Base-by-base conservation (phyloP, 2,329 filamentous ascomycete genomes). In the Fulvia fulva region DNA sequence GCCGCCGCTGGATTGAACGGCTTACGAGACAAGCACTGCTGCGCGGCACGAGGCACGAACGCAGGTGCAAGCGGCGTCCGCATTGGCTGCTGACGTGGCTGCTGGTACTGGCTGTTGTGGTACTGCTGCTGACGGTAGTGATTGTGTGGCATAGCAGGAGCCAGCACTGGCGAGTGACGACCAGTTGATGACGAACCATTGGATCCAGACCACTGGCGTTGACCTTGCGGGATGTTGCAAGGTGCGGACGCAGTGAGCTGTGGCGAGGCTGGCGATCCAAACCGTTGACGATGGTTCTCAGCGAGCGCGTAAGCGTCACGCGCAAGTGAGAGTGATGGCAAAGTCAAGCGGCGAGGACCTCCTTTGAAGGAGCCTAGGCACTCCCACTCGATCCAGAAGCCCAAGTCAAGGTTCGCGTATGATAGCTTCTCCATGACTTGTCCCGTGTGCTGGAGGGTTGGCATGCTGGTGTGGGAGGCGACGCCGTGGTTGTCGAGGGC, bases 321-420 rank as follows among this genome's bases (percentile, higher is more conserved):
- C 8, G 46, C 46, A 19, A 26, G n/a, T 28, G 5, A 2, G n/a
- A 37, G n/a, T 16, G 45, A 41, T 21, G 21, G 16, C 3, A 5
- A 8, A 14, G 26, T 34, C 26, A 56, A 32, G 23, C 5, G n/a
- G 28, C 8, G 22, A 21, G 14, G 45, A 5, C 30, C 46, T 21
- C 19, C 9, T 16, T 22, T 22, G 22, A 37, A 26, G n/a, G 46
- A 43, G 28, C n/a, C 9, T 8, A 14, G 53, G 19, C 28, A 56
- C 19, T 30, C 53, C 19, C 28, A 41, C 53, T 56, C 53, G 19
- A 56, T 56, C 53, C 53, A 56, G 53, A 37, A 56, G 44, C 53
- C 53, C 4, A 25, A 12, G 45, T 37, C 53, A 16, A 56, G 46
- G 19, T 56, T 28, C n/a, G 32, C 16, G 25, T 56, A 56, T 8